phyloP scores from a whole-genome alignment of 2,329 filamentous ascomycete genomes.

The Aspergillus persii region DNA sequence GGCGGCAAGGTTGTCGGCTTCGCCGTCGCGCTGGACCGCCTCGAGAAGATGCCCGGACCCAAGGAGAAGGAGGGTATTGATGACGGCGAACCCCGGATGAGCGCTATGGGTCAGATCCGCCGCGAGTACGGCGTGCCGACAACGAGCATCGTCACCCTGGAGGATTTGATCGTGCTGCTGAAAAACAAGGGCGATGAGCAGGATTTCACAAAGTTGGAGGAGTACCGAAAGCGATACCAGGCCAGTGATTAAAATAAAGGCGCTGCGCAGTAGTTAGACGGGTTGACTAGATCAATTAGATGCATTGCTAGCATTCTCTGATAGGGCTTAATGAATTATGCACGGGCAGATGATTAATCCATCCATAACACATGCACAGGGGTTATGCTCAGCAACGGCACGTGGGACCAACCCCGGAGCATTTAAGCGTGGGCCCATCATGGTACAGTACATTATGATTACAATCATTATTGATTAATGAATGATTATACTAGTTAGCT shows the following conservation, averaged over 20 bases:
- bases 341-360: too few species aligned
- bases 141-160: conserved; percentile 73
- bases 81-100: conserved; percentile 64
- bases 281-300: not conserved
- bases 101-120: conserved; percentile 77
- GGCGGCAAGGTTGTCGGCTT: conserved; percentile 85
- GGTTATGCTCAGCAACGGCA: too few species aligned
- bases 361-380: too few species aligned
- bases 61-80: conserved; percentile 60
- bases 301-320: not conserved
- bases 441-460: too few species aligned
- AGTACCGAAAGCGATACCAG: conserved; percentile 56
- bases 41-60: conserved; percentile 16
- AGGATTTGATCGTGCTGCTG: conserved; percentile 71
- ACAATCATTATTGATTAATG: too few species aligned
- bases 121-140: conserved; percentile 79
- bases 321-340: too few species aligned
- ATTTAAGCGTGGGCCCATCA: too few species aligned
- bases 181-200: conserved; percentile 57
- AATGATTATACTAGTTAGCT: too few species aligned
- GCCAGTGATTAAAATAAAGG: conserved; percentile 24
- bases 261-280: not conserved
- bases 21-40: conserved; percentile 69
- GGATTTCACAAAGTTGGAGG: conserved; percentile 64
- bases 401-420: too few species aligned